These are phyloP conservation scores for Trematosphaeria pertusa DNA, from an alignment of 2,329 filamentous ascomycete genomes.

Conservation along the genomic window DNA sequence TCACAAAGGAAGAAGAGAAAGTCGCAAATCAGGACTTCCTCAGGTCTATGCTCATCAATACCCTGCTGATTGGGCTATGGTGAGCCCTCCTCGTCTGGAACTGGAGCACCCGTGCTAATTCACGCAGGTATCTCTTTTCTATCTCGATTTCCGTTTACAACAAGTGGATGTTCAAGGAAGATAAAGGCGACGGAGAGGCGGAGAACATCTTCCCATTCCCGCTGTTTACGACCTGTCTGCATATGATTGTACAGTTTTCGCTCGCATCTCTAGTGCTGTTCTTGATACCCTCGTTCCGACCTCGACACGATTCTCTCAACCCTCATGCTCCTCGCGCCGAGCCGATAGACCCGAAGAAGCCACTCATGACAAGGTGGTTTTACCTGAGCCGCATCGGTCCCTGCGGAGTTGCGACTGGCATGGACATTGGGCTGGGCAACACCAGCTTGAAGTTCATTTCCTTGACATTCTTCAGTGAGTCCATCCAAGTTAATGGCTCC, in stretches of 20 bases:
- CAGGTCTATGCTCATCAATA: slow-evolving; percentile 74
- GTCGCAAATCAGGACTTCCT: slow-evolving; percentile 77
- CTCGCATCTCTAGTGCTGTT: slow-evolving; percentile 80
- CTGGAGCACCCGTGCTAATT: slow-evolving; percentile 20
- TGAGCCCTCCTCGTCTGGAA: slow-evolving; percentile 43
- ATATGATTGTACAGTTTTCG: slow-evolving; percentile 91
- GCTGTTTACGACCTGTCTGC: slow-evolving; percentile 90
- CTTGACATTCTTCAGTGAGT: slow-evolving; percentile 84
- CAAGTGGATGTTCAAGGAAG: slow-evolving; percentile 96
- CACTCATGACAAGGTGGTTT: slow-evolving; percentile 84
- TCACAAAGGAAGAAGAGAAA: slow-evolving; percentile 75
- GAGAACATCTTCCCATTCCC: slow-evolving; percentile 83
- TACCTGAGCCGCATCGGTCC: slow-evolving; percentile 91
- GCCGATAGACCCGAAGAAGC: slow-evolving; percentile 55
- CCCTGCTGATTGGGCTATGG: slow-evolving; percentile 85
- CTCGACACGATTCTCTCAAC: slow-evolving; percentile 58
- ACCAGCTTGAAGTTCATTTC: slow-evolving; percentile 96
- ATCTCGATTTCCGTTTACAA: slow-evolving; percentile 85
- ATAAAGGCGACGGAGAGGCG: slow-evolving; percentile 43
- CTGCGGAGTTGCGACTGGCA: slow-evolving; percentile 88
- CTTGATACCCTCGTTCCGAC: slow-evolving; percentile 82
- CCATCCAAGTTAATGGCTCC: background rate
- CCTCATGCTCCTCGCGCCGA: slow-evolving; percentile 41
- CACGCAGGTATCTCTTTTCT: slow-evolving; percentile 74
- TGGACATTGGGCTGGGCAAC: slow-evolving; percentile 96